Conservation (phyloP, 768 basidiomycete species). For the Russula ochroleuca region DNA sequence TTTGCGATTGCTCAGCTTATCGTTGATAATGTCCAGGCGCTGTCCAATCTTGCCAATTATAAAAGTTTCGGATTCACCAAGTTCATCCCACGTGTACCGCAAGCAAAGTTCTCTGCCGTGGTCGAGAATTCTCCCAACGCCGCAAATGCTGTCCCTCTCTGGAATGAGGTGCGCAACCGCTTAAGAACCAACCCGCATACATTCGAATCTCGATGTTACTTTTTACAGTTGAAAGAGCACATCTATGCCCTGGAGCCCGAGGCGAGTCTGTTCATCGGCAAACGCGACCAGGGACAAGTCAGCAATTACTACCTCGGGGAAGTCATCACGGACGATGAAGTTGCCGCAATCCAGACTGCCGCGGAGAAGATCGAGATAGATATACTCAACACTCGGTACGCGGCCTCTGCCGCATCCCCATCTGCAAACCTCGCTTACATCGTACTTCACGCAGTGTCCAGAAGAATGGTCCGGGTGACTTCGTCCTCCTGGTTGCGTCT, state of each 20-base stretch:
- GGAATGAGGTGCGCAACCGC: conserved; percentile 49
- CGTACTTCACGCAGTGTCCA: conserved; percentile 46
- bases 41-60: conserved; percentile 70
- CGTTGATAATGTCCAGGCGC: conserved; percentile 34
- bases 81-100: conserved; percentile 67
- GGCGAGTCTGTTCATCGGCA: conserved; percentile 69
- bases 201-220: not conserved
- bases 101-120: conserved; percentile 58
- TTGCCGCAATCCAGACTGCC: conserved; percentile 65
- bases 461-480: conserved; percentile 59
- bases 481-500: conserved; percentile 74
- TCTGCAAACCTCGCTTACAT: not conserved
- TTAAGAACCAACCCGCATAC: not conserved
- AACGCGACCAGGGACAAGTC: conserved; percentile 69
- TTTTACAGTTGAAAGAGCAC: conserved; percentile 58
- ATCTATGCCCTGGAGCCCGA: conserved; percentile 69
- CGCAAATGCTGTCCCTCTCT: conserved; percentile 52
- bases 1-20: not conserved
- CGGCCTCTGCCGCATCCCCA: conserved; percentile 9
- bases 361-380: conserved; percentile 75
- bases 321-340: conserved; percentile 69
- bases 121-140: conserved; percentile 59
- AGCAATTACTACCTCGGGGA: conserved; percentile 85
- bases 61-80: conserved; percentile 83
- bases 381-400: conserved; percentile 75